phyloP scores from a whole-genome alignment of 1,139 yeast genomes.

The Saccharomyces pastorianus region DNA sequence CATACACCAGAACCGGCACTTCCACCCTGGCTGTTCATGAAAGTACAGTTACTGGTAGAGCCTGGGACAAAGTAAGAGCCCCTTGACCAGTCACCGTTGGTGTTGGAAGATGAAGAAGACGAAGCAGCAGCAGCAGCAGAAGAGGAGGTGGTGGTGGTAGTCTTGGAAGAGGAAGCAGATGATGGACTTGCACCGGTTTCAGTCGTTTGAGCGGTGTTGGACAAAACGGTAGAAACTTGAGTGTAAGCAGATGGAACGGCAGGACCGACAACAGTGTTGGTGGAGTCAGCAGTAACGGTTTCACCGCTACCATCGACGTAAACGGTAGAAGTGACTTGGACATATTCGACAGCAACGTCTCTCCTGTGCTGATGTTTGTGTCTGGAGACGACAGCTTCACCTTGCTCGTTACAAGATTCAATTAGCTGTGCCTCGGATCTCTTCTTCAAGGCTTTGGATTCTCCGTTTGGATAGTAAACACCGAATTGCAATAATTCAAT shows the following conservation, averaged over 20 bases:
- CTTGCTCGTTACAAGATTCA: constrained; percentile 9
- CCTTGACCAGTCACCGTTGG: constrained; percentile 61
- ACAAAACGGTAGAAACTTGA: constrained; percentile 12
- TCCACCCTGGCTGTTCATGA: constrained; percentile 77
- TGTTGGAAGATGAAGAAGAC: constrained; percentile 6
- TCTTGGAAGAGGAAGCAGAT: constrained; percentile 13
- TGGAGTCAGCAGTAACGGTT: constrained; percentile 34
- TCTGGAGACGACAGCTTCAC: constrained; percentile 19
- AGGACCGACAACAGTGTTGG: constrained; percentile 15
- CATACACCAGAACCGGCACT: constrained; percentile 76
- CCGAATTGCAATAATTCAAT: constrained; percentile 71
- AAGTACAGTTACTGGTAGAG: constrained; percentile 60
- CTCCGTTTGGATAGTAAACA: constrained; percentile 47
- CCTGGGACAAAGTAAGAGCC: constrained; percentile 63
- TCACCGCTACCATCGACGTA: constrained; percentile 51
- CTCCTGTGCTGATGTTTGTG: constrained; percentile 44
- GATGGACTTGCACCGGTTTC: constrained; percentile 11
- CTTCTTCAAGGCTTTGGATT: constrained; percentile 32
- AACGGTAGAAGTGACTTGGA: constrained; percentile 71
- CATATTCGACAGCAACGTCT: constrained; percentile 54
- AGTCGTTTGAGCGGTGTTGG: not conserved
- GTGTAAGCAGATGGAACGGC: constrained; percentile 22
- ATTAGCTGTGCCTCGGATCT: constrained; percentile 32
- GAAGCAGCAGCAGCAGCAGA: constrained; percentile 8
- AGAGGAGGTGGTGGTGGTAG: constrained; percentile 10